Conservation (phyloP, 257 asterid genomes). For the Orobanche coerulescens region DNA sequence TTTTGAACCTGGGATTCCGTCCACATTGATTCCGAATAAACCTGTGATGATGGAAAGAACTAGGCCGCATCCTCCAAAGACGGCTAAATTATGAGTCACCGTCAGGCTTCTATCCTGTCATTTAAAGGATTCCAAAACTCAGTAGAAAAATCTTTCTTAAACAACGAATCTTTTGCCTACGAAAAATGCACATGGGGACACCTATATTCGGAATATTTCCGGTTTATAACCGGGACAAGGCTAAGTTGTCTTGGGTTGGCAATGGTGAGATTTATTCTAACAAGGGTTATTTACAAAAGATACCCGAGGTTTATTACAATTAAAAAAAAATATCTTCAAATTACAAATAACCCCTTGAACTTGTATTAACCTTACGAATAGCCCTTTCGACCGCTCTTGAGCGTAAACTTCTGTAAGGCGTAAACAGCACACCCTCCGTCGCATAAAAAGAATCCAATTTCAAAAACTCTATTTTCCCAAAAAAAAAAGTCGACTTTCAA, state of each 20-base stretch:
- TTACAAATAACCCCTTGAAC: too few relatives aligned
- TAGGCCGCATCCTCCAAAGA: slow-evolving; percentile 97
- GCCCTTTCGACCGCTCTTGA: too few relatives aligned
- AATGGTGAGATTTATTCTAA: background rate
- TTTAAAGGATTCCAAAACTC: background rate
- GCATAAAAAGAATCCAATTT: too few relatives aligned
- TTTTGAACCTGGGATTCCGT: slow-evolving; percentile 80
- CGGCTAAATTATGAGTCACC: slow-evolving; percentile 80
- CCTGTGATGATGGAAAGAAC: slow-evolving; percentile 85
- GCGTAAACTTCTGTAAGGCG: too few relatives aligned
- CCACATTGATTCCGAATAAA: slow-evolving; percentile 88
- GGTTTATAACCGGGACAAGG: background rate
- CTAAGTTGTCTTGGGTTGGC: background rate
- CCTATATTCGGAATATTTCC: background rate
- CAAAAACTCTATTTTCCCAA: too few relatives aligned
- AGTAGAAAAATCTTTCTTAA: background rate
- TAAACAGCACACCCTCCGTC: too few relatives aligned
- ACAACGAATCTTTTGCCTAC: too few relatives aligned
- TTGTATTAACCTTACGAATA: too few relatives aligned
- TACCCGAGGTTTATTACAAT: too few relatives aligned
- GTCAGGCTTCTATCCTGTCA: slow-evolving; percentile 88
- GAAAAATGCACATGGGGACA: too few relatives aligned
- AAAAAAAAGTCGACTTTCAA: too few relatives aligned
- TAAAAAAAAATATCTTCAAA: too few relatives aligned
- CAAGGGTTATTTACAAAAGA: background rate